Percentiles rank a stretch among this genome's conserved stretches.
phyloP scores from a whole-genome alignment of 768 basidiomycete species.

The Suillus bovinus region DNA sequence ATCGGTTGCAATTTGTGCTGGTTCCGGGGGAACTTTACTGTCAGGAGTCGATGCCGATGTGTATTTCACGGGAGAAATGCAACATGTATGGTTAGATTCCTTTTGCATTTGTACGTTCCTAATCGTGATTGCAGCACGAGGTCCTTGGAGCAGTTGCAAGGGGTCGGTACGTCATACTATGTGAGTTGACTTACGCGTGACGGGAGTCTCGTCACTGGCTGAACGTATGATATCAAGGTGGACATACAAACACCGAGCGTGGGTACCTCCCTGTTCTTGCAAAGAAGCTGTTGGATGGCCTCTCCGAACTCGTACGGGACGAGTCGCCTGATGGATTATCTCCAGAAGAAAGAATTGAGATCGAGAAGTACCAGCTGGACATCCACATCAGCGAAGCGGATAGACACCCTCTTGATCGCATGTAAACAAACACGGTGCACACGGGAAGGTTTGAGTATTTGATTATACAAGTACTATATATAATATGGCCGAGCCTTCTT shows the following conservation, averaged over 20 bases:
- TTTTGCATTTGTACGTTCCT: conserved; percentile 21
- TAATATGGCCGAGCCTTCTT: background rate
- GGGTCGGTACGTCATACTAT: conserved; percentile 81
- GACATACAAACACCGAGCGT: conserved; percentile 94
- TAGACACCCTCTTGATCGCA: conserved; percentile 70
- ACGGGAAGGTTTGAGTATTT: conserved; percentile 23
- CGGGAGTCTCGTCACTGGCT: conserved; percentile 13
- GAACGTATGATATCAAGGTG: conserved; percentile 48
- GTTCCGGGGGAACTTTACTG: conserved; percentile 82
- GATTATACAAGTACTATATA: conserved; percentile 15
- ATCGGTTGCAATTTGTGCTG: conserved; percentile 88
- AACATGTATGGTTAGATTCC: conserved; percentile 58
- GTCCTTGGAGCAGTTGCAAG: conserved; percentile 77
- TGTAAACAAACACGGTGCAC: conserved; percentile 34
- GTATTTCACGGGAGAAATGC: conserved; percentile 92
- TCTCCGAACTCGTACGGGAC: conserved; percentile 32
- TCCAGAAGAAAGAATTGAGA: conserved; percentile 30
- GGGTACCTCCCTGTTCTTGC: conserved; percentile 84
- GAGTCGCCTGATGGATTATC: conserved; percentile 35
- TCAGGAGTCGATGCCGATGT: conserved; percentile 75
- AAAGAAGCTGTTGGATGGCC: conserved; percentile 59
- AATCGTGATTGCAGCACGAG: conserved; percentile 61
- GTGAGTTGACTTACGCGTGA: conserved; percentile 44
- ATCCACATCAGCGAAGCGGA: conserved; percentile 76
- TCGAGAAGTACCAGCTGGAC: conserved; percentile 38